Evolutionary conservation across 169 alveolate genomes (phyloP).

Genomic region (Nephromyces sp.): DNA sequence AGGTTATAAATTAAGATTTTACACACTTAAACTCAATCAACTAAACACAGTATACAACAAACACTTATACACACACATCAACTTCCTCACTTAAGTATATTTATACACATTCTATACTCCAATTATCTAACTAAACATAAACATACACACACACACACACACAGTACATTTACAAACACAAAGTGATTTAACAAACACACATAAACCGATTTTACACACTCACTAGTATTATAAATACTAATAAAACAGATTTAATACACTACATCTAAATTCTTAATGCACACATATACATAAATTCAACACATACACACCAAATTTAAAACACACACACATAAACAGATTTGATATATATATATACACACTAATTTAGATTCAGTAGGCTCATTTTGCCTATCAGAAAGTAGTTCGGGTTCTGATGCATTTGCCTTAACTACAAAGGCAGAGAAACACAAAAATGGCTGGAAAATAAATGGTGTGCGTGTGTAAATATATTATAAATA

Average conservation of each 20-base stretch:
- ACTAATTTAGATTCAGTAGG: slow-evolving; percentile 31
- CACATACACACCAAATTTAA: not conserved
- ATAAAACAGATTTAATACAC: not conserved
- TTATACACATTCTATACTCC: not conserved
- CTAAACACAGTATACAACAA: not conserved
- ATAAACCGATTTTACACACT: no score
- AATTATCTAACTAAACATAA: not conserved
- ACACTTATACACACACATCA: not conserved
- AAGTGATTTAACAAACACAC: no score
- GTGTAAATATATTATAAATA: no score
- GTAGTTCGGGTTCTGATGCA: slow-evolving; percentile 16
- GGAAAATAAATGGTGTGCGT: not conserved
- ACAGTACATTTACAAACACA: not conserved
- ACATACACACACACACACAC: not conserved
- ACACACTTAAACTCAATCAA: not conserved
- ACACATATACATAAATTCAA: not conserved
- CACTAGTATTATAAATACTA: not conserved
- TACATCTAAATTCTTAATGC: not conserved
- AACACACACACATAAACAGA: not conserved
- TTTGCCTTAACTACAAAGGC: slow-evolving; percentile 20
- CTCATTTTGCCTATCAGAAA: slow-evolving; percentile 20
- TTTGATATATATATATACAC: not conserved
- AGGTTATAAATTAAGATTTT: not conserved
- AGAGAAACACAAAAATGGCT: not conserved
- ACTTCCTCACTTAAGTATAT: not conserved